Evolutionary conservation across 1,284 basidiomycete species (phyloP).

Genomic region (Prillingera fragicola): DNA sequence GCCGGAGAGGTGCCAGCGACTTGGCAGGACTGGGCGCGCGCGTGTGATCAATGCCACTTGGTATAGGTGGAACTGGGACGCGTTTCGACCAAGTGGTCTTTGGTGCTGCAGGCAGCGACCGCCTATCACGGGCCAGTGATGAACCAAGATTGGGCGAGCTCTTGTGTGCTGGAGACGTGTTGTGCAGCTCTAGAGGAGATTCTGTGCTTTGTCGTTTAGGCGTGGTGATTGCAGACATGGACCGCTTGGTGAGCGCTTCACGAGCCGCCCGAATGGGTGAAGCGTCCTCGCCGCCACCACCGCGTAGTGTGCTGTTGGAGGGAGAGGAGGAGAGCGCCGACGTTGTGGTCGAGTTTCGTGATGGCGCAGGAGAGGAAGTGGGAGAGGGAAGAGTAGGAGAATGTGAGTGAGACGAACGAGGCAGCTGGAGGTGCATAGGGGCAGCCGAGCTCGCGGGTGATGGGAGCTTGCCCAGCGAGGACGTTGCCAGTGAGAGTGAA

Average conservation of each 20-base stretch:
- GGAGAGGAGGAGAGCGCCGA: not conserved
- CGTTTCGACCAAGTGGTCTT: too few species aligned
- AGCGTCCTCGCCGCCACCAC: too few species aligned
- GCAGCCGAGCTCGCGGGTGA: too few species aligned
- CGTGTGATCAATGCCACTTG: not conserved
- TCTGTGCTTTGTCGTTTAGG: too few species aligned
- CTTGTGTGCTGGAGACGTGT: slow-evolving; percentile 2
- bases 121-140: not conserved
- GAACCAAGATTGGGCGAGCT: slow-evolving; percentile 13
- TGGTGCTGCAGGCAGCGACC: too few species aligned
- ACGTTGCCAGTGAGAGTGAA: not conserved
- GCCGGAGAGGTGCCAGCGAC: not conserved
- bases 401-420: slow-evolving; percentile 11
- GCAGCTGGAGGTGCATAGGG: slow-evolving; percentile 3
- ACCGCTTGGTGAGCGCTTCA: too few species aligned
- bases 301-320: not conserved
- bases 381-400: slow-evolving; percentile 6
- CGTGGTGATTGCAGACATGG: too few species aligned
- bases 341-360: not conserved
- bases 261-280: too few species aligned
- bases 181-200: too few species aligned
- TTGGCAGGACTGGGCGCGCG: not conserved
- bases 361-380: too few species aligned
- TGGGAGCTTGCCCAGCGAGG: not conserved
- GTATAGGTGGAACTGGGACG: not conserved